Evolutionary conservation across 495 filamentous ascomycete species (phyloP), one percentile per base, ranked within the genome.

Genomic region (Glutinoglossum americanum): DNA sequence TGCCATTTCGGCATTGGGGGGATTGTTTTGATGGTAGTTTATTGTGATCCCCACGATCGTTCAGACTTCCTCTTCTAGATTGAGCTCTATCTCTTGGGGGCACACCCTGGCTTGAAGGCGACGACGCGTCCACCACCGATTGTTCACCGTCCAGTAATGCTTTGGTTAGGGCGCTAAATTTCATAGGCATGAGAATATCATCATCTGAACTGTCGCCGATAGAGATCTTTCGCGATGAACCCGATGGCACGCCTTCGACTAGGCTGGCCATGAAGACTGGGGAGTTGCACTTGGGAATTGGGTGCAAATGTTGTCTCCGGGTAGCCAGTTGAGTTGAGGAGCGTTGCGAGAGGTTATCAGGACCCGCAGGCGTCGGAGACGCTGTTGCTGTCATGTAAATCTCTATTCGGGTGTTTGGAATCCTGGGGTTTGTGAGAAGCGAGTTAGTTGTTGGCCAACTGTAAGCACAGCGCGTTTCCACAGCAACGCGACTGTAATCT

Each of bases 111-210:
- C 51, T 67, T 61, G 60, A 67, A 71, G 79, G 76, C 28, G 79
- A 76, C 45, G 78, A 75, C 28, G 68, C 69, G 25, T 73, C 73
- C 17, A 70, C 60, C 44, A 68, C 59, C 57, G 76, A 66, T 13
- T 76, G 76, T 54, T 80, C 78, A 61, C 82, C 81, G 57, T 83
- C 80, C 7, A 89, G 70, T 13, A 89, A 70, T 25, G 83, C 84
- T 62, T 87, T 87, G 9, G 84, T 85, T 37, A 84, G 75, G 35
- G 85, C 85, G 63, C 84, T 88, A 63, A 87, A 80, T 66, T 84
- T 86, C 68, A 86, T 84, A 59, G 82, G 83, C 26, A 80, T 73
- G 23, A 77, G 78, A 8, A 76, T 73, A 61, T 83, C 80, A 58
- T 87, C 84, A 63, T 89, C 85, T 19, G 84, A 87, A 69, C 83